Conservation (phyloP, 768 basidiomycete species). For the Pisolithus albus region DNA sequence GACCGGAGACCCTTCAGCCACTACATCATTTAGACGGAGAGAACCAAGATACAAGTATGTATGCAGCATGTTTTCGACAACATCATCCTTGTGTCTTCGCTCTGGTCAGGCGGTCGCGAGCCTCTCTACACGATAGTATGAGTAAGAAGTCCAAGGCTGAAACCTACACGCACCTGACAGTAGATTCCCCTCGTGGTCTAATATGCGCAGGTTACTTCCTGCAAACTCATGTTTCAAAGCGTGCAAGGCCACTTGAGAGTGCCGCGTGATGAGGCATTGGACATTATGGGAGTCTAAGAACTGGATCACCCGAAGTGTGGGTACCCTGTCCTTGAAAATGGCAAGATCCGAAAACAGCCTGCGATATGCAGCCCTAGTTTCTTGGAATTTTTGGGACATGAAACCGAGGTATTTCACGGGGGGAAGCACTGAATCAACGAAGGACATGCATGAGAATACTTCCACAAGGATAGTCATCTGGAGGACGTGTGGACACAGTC, state of each 20-base stretch:
- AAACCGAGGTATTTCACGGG: slow-evolving; percentile 16
- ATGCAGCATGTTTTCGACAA: no score
- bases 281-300: slow-evolving; percentile 13
- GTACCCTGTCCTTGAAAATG: slow-evolving; percentile 4
- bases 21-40: no score
- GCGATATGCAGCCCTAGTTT: slow-evolving; percentile 1
- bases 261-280: slow-evolving; percentile 12
- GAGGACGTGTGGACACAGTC: slow-evolving; percentile 12
- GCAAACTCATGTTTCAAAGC: slow-evolving; percentile 8
- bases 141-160: neutral
- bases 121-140: neutral
- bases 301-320: slow-evolving; percentile 18
- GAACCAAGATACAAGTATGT: no score
- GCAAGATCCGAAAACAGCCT: slow-evolving; percentile 10
- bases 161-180: slow-evolving; percentile 14
- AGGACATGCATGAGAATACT: slow-evolving; percentile 1
- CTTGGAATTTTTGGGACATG: slow-evolving; percentile 1
- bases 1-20: no score
- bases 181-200: slow-evolving; percentile 16
- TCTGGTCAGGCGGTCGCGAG: no score
- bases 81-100: no score
- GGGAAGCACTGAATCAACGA: slow-evolving; percentile 3
- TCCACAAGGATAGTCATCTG: slow-evolving; percentile 14
- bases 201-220: slow-evolving; percentile 10
- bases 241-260: slow-evolving; percentile 6